phyloP scores from a whole-genome alignment of 169 alveolate genomes.

The Eimeria mitis region DNA sequence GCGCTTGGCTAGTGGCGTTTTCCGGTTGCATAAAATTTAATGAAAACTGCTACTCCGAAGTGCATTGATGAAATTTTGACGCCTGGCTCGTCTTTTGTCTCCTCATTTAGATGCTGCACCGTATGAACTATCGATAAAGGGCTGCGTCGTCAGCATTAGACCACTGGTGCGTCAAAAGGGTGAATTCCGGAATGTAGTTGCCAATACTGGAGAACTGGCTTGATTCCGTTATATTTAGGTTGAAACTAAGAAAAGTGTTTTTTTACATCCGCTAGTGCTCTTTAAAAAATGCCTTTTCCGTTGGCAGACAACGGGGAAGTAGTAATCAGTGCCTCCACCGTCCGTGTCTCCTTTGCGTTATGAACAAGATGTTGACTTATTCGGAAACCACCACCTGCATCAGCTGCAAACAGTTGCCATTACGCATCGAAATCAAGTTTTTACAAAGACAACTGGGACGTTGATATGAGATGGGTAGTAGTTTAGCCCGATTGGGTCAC shows the following conservation, averaged over 20 bases:
- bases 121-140: not conserved
- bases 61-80: not conserved
- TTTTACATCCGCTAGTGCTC: not conserved
- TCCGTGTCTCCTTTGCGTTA: not conserved
- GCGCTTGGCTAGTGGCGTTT: not conserved
- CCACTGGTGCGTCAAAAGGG: constrained; percentile 14
- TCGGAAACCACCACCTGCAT: not conserved
- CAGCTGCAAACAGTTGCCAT: not conserved
- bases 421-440: not conserved
- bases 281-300: not conserved
- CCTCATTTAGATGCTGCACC: not conserved
- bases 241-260: not conserved
- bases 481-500: not conserved
- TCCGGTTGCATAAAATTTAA: not conserved
- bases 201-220: not conserved
- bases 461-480: not conserved
- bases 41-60: not conserved
- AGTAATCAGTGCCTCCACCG: not conserved
- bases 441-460: not conserved
- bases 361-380: not conserved
- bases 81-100: not conserved
- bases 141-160: not conserved
- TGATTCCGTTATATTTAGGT: not conserved
- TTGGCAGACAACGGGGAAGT: not conserved
- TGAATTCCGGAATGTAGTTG: not conserved